Evolutionary conservation across 352 stramenopile genomes (phyloP), one percentile per base, ranked within the genome.

Genomic region (Globisporangium paddicum): DNA sequence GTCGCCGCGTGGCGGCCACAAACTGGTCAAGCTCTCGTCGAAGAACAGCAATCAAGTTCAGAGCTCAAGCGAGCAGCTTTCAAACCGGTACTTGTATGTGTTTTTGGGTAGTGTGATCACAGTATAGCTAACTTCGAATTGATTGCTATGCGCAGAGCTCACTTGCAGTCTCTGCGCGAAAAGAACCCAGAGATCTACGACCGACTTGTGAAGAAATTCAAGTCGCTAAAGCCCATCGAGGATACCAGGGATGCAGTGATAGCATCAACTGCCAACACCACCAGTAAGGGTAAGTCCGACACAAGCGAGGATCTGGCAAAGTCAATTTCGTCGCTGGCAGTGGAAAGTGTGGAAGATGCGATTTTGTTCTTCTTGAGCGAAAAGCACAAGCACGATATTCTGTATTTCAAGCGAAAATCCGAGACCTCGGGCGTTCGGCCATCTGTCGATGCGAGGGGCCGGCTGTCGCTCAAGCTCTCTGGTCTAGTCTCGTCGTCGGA

Each of bases 321-420:
- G 23, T 7, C 45, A 16, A 14, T 25, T 35, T 32, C 47, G 19
- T 23, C 18, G 14, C 11, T 18, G 28, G 10, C 46, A 16, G 32
- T 53, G 5, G 47, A 53, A n/a, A 53, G 18, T 28, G 47, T 58
- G 26, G 82, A 91, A 62, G 79, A 89, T 28, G 79, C 82, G 0
- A 76, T 91, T 11, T 37, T 91, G 34, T 86, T 86, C 48, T 91
- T 91, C 42, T 46, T 91, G 55, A 62, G 74, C 19, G 73, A 82
- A 41, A 91, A 87, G 55, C 79, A 89, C 65, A 75, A 67, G n/a
- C 72, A 70, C 48, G 79, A 91, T 46, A 60, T 91, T 9, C 58
- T 89, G n/a, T 89, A 89, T 50, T 89, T 89, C 47, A 73, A 75
- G 55, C 67, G 57, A 35, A 77, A 72, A 18, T 42, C 42, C 37